Base-by-base conservation (phyloP, 176 grass and related monocot species). In the Oryza australiensis region DNA sequence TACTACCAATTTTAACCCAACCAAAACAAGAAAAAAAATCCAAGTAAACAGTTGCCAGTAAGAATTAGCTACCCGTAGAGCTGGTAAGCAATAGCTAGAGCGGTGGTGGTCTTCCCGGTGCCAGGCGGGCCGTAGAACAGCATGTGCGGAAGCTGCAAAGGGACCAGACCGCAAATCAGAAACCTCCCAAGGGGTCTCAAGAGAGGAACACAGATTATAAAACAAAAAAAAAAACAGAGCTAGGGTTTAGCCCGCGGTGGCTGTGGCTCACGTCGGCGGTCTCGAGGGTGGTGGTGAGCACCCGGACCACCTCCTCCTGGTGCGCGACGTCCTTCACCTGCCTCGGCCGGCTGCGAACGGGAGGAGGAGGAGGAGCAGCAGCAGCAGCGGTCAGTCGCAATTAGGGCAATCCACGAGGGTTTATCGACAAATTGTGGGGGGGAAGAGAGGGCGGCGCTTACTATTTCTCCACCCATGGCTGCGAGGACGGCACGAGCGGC, bases 381-480 rank as follows among this genome's bases (percentile, higher is more conserved):
- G 62, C 10, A 75, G 62, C 43, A 43, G 48, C 20, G 12, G 20
- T 55, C 5, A 57, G 40, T 16, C 33, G 32, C 7, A 45, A 49
- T 77, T 72, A 80, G 80, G 77, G n/a, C 33, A 62, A 72, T 22
- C 64, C 12, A 78, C 12, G 40, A 55, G 49, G 83, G 46, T 1
- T n/a, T 26, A 23, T 18, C 41, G 45, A 55, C 73, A 68, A 81
- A 85, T 10, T n/a, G 38, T 22, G 20, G 55, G 37, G 40, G 3
- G 16, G 12, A 57, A 13, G 27, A 49, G 32, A 22, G 5, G 9
- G 7, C 1, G 49, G 24, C 5, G 69, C 67, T 86, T 90, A 98
- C 93, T 95, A 98, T 93, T 98, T 98, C 89, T 98, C 96, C 84
- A 98, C 96, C 96, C 96, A 98, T 75, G 93, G 96, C 85, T 95